These are phyloP conservation scores for Trichoderma harzianum DNA, from an alignment of 2,329 filamentous ascomycete species.

Conservation along the genomic window DNA sequence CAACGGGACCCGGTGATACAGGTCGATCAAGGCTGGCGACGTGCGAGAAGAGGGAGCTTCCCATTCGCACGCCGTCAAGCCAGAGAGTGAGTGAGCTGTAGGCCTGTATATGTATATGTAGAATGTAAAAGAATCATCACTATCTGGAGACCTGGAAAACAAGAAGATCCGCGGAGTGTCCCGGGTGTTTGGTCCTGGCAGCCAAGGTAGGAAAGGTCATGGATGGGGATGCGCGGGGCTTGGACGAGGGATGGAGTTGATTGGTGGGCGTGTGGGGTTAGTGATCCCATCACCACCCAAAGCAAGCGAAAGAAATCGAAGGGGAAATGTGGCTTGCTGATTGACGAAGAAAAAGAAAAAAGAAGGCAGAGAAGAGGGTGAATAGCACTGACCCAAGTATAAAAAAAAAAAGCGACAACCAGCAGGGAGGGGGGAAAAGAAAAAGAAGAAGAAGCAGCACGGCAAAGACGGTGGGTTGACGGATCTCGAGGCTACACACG, in stretches of 20 bases:
- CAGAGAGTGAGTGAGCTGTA: background rate
- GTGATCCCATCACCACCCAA: background rate
- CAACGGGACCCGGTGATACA: background rate
- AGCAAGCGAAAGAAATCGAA: background rate
- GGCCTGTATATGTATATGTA: background rate
- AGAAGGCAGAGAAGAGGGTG: background rate
- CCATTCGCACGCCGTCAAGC: background rate
- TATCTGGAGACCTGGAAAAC: background rate
- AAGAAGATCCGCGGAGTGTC: constrained; percentile 6
- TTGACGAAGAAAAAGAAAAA: background rate
- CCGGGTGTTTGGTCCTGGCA: constrained; percentile 10
- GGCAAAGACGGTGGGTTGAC: constrained; percentile 10
- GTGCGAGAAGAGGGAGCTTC: background rate
- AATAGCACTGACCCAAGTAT: background rate
- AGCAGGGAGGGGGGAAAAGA: background rate
- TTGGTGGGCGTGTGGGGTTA: background rate
- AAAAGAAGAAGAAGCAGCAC: background rate
- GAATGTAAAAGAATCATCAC: background rate
- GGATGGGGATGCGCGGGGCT: constrained; percentile 5
- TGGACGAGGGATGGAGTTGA: background rate
- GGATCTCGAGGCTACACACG: constrained; percentile 36
- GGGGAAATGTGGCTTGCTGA: background rate
- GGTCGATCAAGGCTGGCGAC: background rate
- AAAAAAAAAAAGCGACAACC: too few relatives aligned
- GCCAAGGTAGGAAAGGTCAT: background rate